Base-by-base conservation (phyloP, 352 stramenopile species). In the Phytophthora vignae region DNA sequence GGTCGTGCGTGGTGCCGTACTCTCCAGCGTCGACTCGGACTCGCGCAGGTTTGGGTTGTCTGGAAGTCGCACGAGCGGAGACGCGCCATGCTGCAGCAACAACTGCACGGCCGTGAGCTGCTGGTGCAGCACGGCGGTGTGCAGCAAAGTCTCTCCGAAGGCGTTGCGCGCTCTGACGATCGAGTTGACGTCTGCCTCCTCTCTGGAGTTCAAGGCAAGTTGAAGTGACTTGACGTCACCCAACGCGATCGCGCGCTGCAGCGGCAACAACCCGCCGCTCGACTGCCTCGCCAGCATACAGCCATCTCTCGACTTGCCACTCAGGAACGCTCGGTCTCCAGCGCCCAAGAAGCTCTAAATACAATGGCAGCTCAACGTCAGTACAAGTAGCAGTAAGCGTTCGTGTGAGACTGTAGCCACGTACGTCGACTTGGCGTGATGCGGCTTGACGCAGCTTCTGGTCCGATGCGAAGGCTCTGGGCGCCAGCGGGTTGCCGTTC, bases 141-240 rank as follows among this genome's bases (percentile, higher is more conserved):
- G 87, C 40, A 94, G 74, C 19, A 92, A 53, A 29, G 82, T 92
- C 64, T 94, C 87, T 31, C 85, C 85, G 49, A 83, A 74, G n/a
- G 67, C 71, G 59, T 88, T 90, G 44, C 74, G 73, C 9, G 36
- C 17, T 56, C 46, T 69, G 1, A 46, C 63, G 2, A 77, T 46
- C 38, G 21, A 42, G 12, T 21, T 60, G 12, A 21, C 49, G 60
- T 29, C 17, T 10, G 27, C 55, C 12, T 60, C 42, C 8, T 38
- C 7, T n/a, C 8, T 25, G 33, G 1, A 29, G n/a, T 31, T 31
- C 10, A 88, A 61, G 4, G 70, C 66, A 2, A 49, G 2, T 2
- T 73, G 55, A n/a, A 90, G 58, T 6, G 79, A 73, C 3, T 61
- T 19, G 4, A 85, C 14, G 65, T 88, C 76, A 2, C 87, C 87